Evolutionary conservation across 345 rosid genomes (phyloP).

Genomic region (Aegle marmelos): DNA sequence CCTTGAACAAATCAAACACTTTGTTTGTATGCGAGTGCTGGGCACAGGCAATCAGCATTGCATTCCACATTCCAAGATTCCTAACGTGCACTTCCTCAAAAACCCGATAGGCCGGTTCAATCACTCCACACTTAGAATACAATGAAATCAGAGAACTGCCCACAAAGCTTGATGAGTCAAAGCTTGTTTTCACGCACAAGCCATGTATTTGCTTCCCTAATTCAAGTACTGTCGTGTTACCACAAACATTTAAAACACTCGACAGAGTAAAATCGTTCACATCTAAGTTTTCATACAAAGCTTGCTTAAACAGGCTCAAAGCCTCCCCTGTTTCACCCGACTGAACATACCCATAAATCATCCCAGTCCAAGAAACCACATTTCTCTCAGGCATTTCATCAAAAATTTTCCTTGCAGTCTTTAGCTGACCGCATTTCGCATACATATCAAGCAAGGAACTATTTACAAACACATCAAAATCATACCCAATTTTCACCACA

Average conservation of each 20-base stretch:
- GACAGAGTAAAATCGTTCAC: conserved; percentile 88
- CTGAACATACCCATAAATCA: conserved; percentile 84
- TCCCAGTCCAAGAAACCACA: conserved; percentile 92
- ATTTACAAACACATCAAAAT: conserved; percentile 66
- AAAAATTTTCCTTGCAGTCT: conserved; percentile 60
- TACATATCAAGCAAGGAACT: conserved; percentile 90
- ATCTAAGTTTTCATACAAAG: conserved; percentile 45
- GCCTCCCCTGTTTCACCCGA: conserved; percentile 72
- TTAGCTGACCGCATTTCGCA: conserved; percentile 60
- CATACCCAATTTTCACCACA: conserved; percentile 59
- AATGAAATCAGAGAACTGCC: conserved; percentile 79
- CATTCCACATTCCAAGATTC: conserved; percentile 88
- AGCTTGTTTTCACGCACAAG: conserved; percentile 68
- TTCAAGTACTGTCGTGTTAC: conserved; percentile 64
- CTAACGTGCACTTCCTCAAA: conserved; percentile 49
- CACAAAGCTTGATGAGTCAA: conserved; percentile 63
- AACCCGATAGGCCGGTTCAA: conserved; percentile 58
- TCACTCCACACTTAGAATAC: conserved; percentile 74
- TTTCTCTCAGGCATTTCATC: conserved; percentile 84
- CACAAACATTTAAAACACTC: conserved; percentile 72
- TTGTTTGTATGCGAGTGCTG: conserved; percentile 56
- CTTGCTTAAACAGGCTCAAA: conserved; percentile 61
- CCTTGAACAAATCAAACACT: conserved; percentile 53
- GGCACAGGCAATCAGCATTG: conserved; percentile 83
- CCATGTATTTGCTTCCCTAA: conserved; percentile 88